Percentiles rank a stretch among this genome's conserved stretches.
Conservation (phyloP, 345 rosid species). For the Garcia nutans region DNA sequence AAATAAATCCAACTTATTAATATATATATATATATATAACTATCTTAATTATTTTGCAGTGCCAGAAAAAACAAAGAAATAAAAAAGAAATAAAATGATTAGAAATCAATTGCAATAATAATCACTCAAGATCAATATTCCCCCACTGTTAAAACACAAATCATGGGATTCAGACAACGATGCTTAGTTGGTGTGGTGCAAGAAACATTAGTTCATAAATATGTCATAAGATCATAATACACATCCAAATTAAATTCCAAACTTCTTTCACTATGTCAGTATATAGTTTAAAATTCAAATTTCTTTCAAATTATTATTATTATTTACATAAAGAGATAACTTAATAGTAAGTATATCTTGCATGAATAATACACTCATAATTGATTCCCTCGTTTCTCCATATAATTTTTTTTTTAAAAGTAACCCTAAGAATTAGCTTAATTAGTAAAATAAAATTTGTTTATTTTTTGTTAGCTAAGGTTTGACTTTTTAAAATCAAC, state of each 20-base stretch:
- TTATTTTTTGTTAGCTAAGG: no score
- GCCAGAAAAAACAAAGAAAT: neutral
- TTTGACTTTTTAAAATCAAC: no score
- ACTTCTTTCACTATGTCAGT: neutral
- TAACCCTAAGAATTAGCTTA: no score
- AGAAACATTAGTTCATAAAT: slow-evolving; percentile 38
- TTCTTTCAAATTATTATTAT: no score
- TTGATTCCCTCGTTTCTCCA: no score
- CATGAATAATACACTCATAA: no score
- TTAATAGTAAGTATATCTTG: no score
- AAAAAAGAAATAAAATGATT: slow-evolving; percentile 41
- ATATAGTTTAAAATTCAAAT: no score
- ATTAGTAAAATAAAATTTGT: no score
- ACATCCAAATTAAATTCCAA: slow-evolving; percentile 11
- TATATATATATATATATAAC: neutral
- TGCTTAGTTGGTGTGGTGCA: slow-evolving; percentile 68
- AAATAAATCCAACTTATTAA: slow-evolving; percentile 16
- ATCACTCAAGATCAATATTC: slow-evolving; percentile 26
- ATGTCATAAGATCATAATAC: slow-evolving; percentile 40
- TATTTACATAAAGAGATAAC: no score
- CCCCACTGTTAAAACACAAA: slow-evolving; percentile 39
- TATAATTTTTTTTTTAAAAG: no score
- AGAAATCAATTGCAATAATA: slow-evolving; percentile 44
- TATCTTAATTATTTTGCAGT: neutral
- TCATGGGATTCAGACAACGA: slow-evolving; percentile 52